phyloP scores from a whole-genome alignment of 306 rosid species.

The Prosopis cineraria region DNA sequence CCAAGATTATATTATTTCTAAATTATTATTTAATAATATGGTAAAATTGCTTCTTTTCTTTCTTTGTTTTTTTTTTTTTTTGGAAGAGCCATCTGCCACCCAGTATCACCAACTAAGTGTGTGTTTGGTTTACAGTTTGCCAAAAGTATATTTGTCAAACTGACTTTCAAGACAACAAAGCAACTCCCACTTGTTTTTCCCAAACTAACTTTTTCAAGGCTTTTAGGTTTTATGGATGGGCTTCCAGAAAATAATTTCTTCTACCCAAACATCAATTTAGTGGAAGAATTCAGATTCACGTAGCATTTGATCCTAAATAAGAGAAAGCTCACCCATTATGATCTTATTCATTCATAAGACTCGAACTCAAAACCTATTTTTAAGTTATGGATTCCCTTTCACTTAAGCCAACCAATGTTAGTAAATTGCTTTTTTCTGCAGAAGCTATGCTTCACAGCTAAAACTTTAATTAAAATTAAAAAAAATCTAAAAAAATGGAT shows the following conservation, averaged over 20 bases:
- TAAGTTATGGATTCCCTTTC: no score
- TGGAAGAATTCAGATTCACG: not conserved
- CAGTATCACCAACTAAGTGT: not conserved
- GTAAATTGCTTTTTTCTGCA: not conserved
- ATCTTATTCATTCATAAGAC: not conserved
- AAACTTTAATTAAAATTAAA: not conserved
- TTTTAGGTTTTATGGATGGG: no score
- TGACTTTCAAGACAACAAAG: no score
- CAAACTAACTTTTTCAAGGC: no score
- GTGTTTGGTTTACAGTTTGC: no score
- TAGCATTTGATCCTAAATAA: not conserved
- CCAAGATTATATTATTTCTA: no score
- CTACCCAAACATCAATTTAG: no score
- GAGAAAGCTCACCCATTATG: not conserved
- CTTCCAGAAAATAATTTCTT: no score
- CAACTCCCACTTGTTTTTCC: no score
- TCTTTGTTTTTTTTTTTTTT: not conserved
- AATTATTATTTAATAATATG: no score
- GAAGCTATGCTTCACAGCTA: not conserved
- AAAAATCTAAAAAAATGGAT: not conserved
- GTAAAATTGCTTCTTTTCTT: not conserved
- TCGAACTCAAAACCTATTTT: not conserved
- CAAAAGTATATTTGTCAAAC: no score
- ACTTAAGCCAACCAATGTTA: not conserved
- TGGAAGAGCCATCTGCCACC: not conserved